Base-by-base conservation (phyloP, 2,329 filamentous ascomycete species). In the Sporothrix euskadiensis region DNA sequence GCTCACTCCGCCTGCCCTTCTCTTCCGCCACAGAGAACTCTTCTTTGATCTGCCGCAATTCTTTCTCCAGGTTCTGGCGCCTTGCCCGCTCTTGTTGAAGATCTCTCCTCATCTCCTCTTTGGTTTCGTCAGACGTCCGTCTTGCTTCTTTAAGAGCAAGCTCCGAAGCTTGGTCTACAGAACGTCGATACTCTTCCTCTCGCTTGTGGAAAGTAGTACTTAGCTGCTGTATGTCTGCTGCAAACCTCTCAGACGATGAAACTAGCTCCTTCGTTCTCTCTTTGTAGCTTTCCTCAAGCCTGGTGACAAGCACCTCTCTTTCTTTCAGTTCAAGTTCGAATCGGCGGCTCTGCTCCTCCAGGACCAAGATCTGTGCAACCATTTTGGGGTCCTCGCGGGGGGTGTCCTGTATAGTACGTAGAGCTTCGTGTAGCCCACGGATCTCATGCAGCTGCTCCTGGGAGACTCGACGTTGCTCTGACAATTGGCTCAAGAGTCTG, bases 41-140 rank as follows among this genome's bases (percentile, higher is more conserved):
- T 22, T 76, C 70, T 12, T 69, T 74, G 35, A 59, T 35, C n/a
- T 75, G 66, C 1, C 73, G 47, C 14, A 77, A 54, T 52, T 76
- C 71, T 10, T 59, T 74, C 32, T 76, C 76, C 8, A 75, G 14
- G 12, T 47, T 49, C 49, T 75, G 74, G 4, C 75, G 54, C 52
- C 74, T 77, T 2, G 39, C 1, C 0, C 74, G 73, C 39, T 75
- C 75, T 59, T 74, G 72, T 16, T 75, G 74, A 2, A 77, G 73
- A 14, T 74, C 74, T 7, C 66, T 71, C 26, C 71, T 44, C 8
- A 57, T 49, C 26, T 73, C 73, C 0, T 72, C 35, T 12, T 59
- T 70, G 71, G 56, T 71, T 8, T 72, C 73, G 30, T 76, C 75
- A 1, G 76, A 39, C 4, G 10, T 35, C 30, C 54, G 14, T 32